Evolutionary conservation across 1,139 yeast species (phyloP).

Genomic region (Geotrichum klebahnii): DNA sequence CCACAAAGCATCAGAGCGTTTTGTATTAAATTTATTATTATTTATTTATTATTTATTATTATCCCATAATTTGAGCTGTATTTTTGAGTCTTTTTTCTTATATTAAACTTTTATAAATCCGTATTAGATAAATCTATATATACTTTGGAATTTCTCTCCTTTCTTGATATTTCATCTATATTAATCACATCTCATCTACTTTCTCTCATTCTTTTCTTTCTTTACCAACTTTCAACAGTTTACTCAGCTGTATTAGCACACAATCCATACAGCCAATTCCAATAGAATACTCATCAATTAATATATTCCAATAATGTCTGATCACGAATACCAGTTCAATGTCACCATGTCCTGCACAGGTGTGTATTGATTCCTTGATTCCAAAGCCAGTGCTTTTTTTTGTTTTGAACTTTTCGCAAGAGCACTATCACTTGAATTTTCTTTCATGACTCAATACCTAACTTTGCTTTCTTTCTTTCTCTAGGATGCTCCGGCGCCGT

Average conservation of each 20-base stretch:
- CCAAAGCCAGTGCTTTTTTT: no score
- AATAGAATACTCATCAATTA: neutral
- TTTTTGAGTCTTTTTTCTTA: no score
- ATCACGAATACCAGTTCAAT: conserved; percentile 65
- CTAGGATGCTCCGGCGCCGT: conserved; percentile 86
- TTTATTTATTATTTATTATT: no score
- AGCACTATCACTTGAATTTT: neutral
- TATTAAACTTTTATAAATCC: no score
- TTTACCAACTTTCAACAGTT: no score
- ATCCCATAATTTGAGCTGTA: no score
- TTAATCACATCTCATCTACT: neutral
- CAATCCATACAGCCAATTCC: neutral
- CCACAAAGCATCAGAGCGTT: no score
- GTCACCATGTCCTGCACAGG: conserved; percentile 78
- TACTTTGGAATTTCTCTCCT: no score
- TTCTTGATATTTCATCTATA: no score
- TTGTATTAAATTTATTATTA: no score
- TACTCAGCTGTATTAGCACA: no score
- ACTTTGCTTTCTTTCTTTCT: neutral
- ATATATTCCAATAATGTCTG: conserved; percentile 39
- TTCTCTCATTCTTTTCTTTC: neutral
- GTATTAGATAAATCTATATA: no score
- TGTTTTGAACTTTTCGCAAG: neutral
- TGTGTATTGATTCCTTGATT: conserved; percentile 31
- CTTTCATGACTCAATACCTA: neutral